phyloP scores from a whole-genome alignment of 192 early-diverging fungal genomes.

The Podila verticillata region DNA sequence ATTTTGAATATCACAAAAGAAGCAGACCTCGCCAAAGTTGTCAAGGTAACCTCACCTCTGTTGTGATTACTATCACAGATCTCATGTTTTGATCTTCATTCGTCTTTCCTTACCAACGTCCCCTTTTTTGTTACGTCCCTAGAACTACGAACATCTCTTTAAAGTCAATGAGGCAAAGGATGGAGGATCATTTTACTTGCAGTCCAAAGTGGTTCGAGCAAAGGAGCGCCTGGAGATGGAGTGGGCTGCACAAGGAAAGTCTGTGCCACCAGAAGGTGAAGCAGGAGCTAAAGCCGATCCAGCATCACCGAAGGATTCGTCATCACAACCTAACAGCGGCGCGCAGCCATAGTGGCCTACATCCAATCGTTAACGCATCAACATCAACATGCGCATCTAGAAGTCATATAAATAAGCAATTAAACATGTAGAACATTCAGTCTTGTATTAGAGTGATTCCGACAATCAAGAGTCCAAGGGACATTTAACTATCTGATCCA shows the following conservation, averaged over 20 bases:
- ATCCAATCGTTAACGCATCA: no score
- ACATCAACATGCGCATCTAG: no score
- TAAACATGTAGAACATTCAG: no score
- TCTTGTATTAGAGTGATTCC: no score
- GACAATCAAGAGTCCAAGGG: no score
- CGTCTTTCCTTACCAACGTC: neutral
- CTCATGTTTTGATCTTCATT: neutral
- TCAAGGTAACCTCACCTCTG: conserved; percentile 49
- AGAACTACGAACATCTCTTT: conserved; percentile 91
- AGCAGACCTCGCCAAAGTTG: conserved; percentile 59
- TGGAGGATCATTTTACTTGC: conserved; percentile 94
- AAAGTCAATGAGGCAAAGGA: conserved; percentile 84
- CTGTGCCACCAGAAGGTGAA: neutral
- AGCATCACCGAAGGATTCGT: neutral
- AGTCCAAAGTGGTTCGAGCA: conserved; percentile 92
- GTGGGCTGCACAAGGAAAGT: conserved; percentile 66
- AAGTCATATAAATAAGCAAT: no score
- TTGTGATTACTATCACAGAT: neutral
- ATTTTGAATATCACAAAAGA: conserved; percentile 88
- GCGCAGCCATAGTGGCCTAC: neutral
- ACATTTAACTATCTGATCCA: no score
- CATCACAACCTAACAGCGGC: neutral
- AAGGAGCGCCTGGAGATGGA: conserved; percentile 96
- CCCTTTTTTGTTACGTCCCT: neutral
- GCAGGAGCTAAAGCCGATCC: neutral